Evolutionary conservation across 164 flowering plant species (phyloP), one percentile per base, ranked within the genome.

Genomic region (Taxillus chinensis): DNA sequence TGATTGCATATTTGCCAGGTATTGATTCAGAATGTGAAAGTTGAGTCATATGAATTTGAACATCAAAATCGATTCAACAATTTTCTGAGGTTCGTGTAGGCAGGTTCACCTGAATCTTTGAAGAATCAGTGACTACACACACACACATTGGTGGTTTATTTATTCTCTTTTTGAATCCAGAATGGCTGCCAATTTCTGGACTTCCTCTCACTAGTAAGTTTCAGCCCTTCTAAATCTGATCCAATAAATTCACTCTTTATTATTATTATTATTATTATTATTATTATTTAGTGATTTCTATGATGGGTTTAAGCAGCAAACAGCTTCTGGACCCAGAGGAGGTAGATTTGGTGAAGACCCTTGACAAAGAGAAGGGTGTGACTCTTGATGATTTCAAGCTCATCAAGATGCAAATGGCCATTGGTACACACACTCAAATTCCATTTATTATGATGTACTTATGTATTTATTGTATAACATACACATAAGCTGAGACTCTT

Each of bases 111-210:
- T 27, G 27, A 27, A 27, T 27, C 27, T 27, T 27, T 27, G 27
- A 27, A 27, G 27, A 27, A 27, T 27, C 27, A 27, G 0, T 2
- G 27, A 27, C 27, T 27, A 27, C 27, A 27, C 27, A 27, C 27
- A 0, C 27, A 27, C 27, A 27, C 27, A 27, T 27, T 27, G 27
- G 27, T 0, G 27, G 27, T 27, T 27, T 27, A 27, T 27, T 27
- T 27, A 27, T 0, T 27, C 27, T 27, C 27, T 43, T 43, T 43
- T 43, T 6, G 46, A 5, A 1, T 69, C 54, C 60, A 46, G 48
- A 55, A 90, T 90, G 97, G 92, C 92, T 3, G 84, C 97, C 63
- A 88, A 88, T 82, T 90, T 90, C 85, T 88, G 97, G 97, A 75
- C 85, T 13, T 90, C 97, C 0, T 78, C 95, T 45, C 97, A 88